These are phyloP conservation scores for Lagenidium sp. DNA, from an alignment of 352 stramenopile species.

Conservation along the genomic window DNA sequence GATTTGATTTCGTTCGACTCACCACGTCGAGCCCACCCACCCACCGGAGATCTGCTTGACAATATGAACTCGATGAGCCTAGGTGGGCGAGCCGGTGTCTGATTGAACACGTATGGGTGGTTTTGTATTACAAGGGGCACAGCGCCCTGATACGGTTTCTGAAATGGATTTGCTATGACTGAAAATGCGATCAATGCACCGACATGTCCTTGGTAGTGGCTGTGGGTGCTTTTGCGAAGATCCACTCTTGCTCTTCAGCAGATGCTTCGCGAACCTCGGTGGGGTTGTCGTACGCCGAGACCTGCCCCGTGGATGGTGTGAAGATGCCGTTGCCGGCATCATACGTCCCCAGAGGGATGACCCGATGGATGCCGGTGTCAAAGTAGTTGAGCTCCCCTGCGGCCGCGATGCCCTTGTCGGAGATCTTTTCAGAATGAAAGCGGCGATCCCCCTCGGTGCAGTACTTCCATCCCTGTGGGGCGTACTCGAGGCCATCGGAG, in stretches of 20 bases:
- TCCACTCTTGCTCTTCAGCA: conserved; percentile 51
- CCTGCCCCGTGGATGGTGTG: conserved; percentile 41
- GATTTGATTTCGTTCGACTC: conserved; percentile 64
- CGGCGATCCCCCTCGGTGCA: conserved; percentile 50
- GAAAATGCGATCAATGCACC: conserved; percentile 7
- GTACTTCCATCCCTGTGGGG: conserved; percentile 48
- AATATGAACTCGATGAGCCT: conserved; percentile 11
- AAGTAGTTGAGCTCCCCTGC: conserved; percentile 66
- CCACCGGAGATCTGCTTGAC: conserved; percentile 6
- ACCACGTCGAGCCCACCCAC: conserved; percentile 10
- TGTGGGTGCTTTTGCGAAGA: conserved; percentile 45
- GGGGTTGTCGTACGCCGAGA: conserved; percentile 44
- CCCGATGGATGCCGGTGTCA: conserved; percentile 47
- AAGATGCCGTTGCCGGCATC: conserved; percentile 74
- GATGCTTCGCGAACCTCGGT: conserved; percentile 35
- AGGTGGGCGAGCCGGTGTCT: background rate
- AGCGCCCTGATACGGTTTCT: no score
- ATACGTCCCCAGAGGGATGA: conserved; percentile 60
- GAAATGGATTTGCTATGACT: no score
- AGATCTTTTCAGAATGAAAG: conserved; percentile 62
- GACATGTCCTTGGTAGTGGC: conserved; percentile 68
- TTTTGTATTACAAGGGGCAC: no score
- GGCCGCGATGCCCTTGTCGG: conserved; percentile 33
- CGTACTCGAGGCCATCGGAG: conserved; percentile 63
- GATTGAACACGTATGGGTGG: background rate